Percentiles rank a stretch among this genome's conserved stretches.
Evolutionary conservation across 129 eudicot genomes (phyloP).

Genomic region (Oenanthe sinensis): DNA sequence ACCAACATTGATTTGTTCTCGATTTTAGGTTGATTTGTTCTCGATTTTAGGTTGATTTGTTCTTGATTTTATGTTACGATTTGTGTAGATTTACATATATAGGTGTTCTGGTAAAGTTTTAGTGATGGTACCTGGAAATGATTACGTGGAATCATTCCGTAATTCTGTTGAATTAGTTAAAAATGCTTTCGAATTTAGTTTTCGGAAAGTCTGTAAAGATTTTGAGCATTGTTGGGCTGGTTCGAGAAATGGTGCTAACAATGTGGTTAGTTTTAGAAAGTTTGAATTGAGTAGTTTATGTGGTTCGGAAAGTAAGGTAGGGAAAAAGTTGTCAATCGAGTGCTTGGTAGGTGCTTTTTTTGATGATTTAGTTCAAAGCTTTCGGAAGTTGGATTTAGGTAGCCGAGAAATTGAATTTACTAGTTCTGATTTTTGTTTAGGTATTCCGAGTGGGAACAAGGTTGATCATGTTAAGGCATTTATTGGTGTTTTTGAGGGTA

Average conservation of each 20-base stretch:
- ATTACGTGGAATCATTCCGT: constrained; percentile 52
- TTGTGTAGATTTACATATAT: neutral
- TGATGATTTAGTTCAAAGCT: constrained; percentile 51
- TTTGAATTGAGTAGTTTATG: constrained; percentile 21
- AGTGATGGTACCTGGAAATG: constrained; percentile 65
- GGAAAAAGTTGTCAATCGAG: constrained; percentile 37
- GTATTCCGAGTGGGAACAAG: neutral
- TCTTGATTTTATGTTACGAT: neutral
- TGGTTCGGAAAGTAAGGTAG: constrained; percentile 32
- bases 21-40: too few relatives aligned
- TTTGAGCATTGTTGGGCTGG: constrained; percentile 49
- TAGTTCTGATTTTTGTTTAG: constrained; percentile 15
- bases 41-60: too few relatives aligned
- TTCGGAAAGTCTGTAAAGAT: constrained; percentile 53
- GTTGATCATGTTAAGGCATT: constrained; percentile 52
- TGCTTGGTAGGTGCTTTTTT: constrained; percentile 39
- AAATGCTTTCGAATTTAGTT: constrained; percentile 52
- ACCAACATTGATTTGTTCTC: too few relatives aligned
- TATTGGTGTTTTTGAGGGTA: constrained; percentile 46
- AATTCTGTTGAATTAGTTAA: constrained; percentile 54
- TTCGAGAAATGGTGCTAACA: constrained; percentile 21
- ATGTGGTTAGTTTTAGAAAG: constrained; percentile 11
- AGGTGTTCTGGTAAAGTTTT: constrained; percentile 20
- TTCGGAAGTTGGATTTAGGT: constrained; percentile 48
- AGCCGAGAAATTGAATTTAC: constrained; percentile 29